Conservation (phyloP, 2,329 filamentous ascomycete species). For the Cytospora schulzeri region DNA sequence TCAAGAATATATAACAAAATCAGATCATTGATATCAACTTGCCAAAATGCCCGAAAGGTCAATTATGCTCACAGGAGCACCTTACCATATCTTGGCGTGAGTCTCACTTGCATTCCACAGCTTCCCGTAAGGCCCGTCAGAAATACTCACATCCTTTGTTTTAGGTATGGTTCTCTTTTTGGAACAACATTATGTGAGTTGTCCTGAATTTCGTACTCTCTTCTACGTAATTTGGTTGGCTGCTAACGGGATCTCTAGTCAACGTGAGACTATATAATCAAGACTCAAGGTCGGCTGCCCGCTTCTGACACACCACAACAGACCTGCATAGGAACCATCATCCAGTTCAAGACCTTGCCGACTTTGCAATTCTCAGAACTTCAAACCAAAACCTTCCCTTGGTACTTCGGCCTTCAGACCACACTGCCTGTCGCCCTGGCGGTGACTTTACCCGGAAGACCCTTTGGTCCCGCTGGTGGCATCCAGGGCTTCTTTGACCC, state of each 20-base stretch:
- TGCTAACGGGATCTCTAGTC: conserved; percentile 17
- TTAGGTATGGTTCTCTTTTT: conserved; percentile 82
- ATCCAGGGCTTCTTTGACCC: conserved; percentile 60
- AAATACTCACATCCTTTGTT: conserved; percentile 23
- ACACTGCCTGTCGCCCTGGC: conserved; percentile 71
- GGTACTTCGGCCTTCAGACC: conserved; percentile 87
- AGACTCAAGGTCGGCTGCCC: background rate
- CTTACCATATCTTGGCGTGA: conserved; percentile 77
- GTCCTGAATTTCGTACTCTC: background rate
- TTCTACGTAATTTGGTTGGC: background rate
- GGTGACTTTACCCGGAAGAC: conserved; percentile 73
- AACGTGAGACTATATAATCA: conserved; percentile 14
- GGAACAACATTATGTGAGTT: conserved; percentile 87
- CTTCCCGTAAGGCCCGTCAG: background rate
- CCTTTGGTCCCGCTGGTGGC: conserved; percentile 50
- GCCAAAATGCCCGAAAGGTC: conserved; percentile 49
- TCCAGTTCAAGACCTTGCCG: conserved; percentile 76
- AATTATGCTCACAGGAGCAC: conserved; percentile 63
- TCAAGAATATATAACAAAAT: background rate
- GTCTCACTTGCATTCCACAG: conserved; percentile 7
- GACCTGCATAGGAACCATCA: conserved; percentile 75
- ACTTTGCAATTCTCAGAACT: conserved; percentile 79
- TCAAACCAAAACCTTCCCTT: conserved; percentile 79
- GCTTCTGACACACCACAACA: conserved; percentile 37
- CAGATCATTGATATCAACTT: background rate